phyloP scores from a whole-genome alignment of 1,139 yeast genomes.

The Arxiozyma bovina region DNA sequence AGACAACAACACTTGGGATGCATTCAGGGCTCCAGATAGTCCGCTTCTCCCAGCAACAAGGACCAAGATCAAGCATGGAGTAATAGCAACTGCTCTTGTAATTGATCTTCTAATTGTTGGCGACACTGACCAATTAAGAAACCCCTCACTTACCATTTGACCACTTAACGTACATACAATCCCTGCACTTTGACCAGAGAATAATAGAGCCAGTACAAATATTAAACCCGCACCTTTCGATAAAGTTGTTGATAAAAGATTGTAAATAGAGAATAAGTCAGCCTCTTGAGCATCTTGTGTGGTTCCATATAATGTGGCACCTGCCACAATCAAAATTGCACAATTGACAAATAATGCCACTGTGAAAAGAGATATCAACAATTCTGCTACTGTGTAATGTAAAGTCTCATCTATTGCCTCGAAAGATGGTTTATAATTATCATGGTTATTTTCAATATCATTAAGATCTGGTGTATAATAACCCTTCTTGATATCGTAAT shows the following conservation, averaged over 20 bases:
- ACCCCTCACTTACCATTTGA: conserved; percentile 74
- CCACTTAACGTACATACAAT: conserved; percentile 78
- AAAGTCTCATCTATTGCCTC: conserved; percentile 60
- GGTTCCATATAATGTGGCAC: conserved; percentile 54
- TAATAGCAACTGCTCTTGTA: conserved; percentile 64
- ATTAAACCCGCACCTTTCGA: conserved; percentile 65
- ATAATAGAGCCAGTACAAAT: conserved; percentile 64
- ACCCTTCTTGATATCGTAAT: conserved; percentile 49
- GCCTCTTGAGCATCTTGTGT: conserved; percentile 55
- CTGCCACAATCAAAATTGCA: conserved; percentile 66
- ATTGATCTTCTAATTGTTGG: conserved; percentile 64
- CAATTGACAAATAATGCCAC: conserved; percentile 71
- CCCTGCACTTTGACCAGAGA: conserved; percentile 76
- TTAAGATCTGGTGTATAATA: conserved; percentile 30
- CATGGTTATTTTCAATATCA: conserved; percentile 28
- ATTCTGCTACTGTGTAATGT: conserved; percentile 55
- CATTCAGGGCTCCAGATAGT: conserved; percentile 56
- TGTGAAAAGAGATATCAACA: conserved; percentile 54
- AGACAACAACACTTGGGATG: conserved; percentile 66
- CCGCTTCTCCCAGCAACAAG: conserved; percentile 62
- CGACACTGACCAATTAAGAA: conserved; percentile 58
- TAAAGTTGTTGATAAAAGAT: conserved; percentile 49
- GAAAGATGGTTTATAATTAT: conserved; percentile 52
- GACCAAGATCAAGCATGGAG: conserved; percentile 62
- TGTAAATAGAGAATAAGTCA: conserved; percentile 65